Conservation (phyloP, 768 basidiomycete species). For the Melanogaster broomeanus region DNA sequence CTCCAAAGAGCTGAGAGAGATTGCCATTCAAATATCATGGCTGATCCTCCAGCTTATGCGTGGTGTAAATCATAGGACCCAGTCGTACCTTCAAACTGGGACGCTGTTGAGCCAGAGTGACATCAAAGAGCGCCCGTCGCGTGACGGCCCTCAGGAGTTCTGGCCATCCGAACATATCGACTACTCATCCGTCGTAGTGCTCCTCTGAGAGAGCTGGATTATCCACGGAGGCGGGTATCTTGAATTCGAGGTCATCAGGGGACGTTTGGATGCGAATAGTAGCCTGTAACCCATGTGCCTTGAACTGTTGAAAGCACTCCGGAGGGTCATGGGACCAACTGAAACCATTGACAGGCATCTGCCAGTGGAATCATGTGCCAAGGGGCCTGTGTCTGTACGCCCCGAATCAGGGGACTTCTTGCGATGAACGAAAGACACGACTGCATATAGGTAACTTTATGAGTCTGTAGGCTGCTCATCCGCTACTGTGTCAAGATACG, state of each 20-base stretch:
- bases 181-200: slow-evolving; percentile 1
- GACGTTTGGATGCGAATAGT: background rate
- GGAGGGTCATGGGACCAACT: background rate
- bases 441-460: slow-evolving; percentile 2
- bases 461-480: background rate
- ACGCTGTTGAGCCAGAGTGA: slow-evolving; percentile 1
- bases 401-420: background rate
- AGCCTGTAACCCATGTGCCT: background rate
- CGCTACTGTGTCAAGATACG: slow-evolving; percentile 5
- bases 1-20: background rate
- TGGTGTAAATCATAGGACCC: background rate
- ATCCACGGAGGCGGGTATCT: background rate
- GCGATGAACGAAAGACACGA: background rate
- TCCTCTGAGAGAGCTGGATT: background rate
- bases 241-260: slow-evolving; percentile 4
- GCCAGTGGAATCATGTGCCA: background rate
- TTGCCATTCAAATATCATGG: background rate
- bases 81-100: slow-evolving; percentile 2
- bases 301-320: background rate
- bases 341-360: background rate
- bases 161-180: background rate
- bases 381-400: background rate
- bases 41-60: slow-evolving; percentile 1
- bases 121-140: slow-evolving; percentile 7
- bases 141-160: background rate